phyloP scores from a whole-genome alignment of 768 basidiomycete species.

The Lentinula sp. region DNA sequence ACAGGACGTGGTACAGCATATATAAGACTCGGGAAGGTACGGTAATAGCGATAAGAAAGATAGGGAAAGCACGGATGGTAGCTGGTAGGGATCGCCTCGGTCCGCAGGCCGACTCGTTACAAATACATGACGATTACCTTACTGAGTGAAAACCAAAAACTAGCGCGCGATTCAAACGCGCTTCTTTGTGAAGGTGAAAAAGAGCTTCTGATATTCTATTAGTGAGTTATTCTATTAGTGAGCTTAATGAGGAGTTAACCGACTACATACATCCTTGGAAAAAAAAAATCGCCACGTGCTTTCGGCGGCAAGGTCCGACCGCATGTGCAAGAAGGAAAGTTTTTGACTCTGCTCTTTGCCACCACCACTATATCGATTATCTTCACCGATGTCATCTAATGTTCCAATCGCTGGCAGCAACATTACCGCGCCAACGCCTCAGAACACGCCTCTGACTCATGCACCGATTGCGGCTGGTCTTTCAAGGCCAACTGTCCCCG shows the following conservation, averaged over 20 bases:
- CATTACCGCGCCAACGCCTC: slow-evolving; percentile 86
- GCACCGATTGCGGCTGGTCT: slow-evolving; percentile 76
- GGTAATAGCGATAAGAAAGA: too few relatives aligned
- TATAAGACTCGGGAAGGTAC: too few relatives aligned
- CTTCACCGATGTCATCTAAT: slow-evolving; percentile 54
- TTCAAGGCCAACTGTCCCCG: slow-evolving; percentile 84
- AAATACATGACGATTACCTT: too few relatives aligned
- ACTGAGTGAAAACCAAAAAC: too few relatives aligned
- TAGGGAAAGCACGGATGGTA: too few relatives aligned
- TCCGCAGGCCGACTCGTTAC: too few relatives aligned
- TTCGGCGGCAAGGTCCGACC: neutral
- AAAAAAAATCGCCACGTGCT: neutral
- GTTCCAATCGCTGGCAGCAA: slow-evolving; percentile 56
- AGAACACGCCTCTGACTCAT: slow-evolving; percentile 84
- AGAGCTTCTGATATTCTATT: neutral
- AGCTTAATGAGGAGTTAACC: too few relatives aligned
- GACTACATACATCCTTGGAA: too few relatives aligned
- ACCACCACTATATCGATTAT: neutral
- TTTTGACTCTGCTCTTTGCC: neutral
- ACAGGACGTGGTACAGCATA: too few relatives aligned
- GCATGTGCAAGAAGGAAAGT: neutral
- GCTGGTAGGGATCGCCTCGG: too few relatives aligned
- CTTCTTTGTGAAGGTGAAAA: neutral
- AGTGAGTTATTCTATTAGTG: too few relatives aligned
- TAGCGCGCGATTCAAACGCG: too few relatives aligned